Evolutionary conservation across 2,329 filamentous ascomycete species (phyloP), one percentile per base, ranked within the genome.

Genomic region (Arthrobotrys conoides): DNA sequence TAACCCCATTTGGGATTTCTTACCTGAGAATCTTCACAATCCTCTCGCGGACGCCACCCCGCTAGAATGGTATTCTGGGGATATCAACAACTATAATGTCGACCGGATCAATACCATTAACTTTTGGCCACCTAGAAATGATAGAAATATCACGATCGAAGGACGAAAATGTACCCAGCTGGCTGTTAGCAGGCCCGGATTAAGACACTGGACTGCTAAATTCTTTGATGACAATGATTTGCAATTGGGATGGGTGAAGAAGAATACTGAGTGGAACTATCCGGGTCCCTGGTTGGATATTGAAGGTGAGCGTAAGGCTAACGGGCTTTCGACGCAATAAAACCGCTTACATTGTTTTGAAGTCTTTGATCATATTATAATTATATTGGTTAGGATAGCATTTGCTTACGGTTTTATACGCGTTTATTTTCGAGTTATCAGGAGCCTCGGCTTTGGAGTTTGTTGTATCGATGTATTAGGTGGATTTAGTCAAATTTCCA

Each of bases 81-180:
- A 63, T 63, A 63, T 63, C 36, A 63, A 46, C 30, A 44, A 63
- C 33, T 63, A 63, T 27, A 63, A 30, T 18, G 5, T 18, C 14
- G 41, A 46, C 20, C 9, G 48, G 22, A 41, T 41, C 16, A 63
- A 63, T 18, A 44, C 33, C 3, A 63, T 63, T 9, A 44, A 51
- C 33, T 63, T 63, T 16, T 63, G 57, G 33, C 57, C 33, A 44
- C 57, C 33, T 10, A 41, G 18, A 8, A 63, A 63, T 18, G 1
- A 10, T 1, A 63, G 57, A 63, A 63, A 41, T 6, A 33, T 14
- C 8, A 63, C 57, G 16, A 8, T 61, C 20, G 55, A 61, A 14
- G 55, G 55, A 41, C 55, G 33, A 14, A 61, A 41, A 6, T 49
- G 46, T 24, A 49, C 20, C 18, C 46, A 49, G 20, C 6, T 59